Percentiles rank a stretch among this genome's conserved stretches.
Evolutionary conservation across 208 protist genomes (phyloP).

Genomic region (Trypanosoma rangeli): DNA sequence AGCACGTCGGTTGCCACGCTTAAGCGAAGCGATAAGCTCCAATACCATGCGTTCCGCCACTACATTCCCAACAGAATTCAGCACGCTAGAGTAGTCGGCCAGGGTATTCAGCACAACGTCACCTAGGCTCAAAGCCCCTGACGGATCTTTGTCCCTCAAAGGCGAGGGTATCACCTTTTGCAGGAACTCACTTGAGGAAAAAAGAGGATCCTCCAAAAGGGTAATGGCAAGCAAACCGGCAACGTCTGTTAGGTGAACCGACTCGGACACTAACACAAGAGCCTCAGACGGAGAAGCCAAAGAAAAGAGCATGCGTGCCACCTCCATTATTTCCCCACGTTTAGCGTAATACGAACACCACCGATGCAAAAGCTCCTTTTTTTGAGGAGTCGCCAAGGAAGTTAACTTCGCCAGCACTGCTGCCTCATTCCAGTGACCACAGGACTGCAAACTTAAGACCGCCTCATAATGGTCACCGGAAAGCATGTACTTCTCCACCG

Average conservation of each 20-base stretch:
- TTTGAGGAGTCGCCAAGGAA: conserved; percentile 4
- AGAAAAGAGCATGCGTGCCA: conserved; percentile 49
- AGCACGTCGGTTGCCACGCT: conserved; percentile 23
- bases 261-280: conserved; percentile 49
- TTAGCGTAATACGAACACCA: conserved; percentile 63
- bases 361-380: conserved; percentile 34
- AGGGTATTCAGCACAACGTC: conserved; percentile 47
- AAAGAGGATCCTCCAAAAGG: conserved; percentile 36
- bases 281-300: conserved; percentile 28
- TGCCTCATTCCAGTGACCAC: conserved; percentile 63
- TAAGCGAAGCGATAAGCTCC: conserved; percentile 45
- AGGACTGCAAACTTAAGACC: conserved; percentile 59
- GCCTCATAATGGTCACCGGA: conserved; percentile 65
- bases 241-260: conserved; percentile 58
- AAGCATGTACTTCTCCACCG: conserved; percentile 76
- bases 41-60: conserved; percentile 40
- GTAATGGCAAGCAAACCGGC: conserved; percentile 64
- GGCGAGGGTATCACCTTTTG: conserved; percentile 17
- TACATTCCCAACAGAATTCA: conserved; percentile 60
- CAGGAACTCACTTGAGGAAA: conserved; percentile 11
- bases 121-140: conserved; percentile 16
- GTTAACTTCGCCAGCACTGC: conserved; percentile 48
- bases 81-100: conserved; percentile 53
- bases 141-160: conserved; percentile 19
- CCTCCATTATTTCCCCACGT: conserved; percentile 48